Evolutionary conservation across 495 filamentous ascomycete species (phyloP).

Genomic region (Tuber microsphaerosporum): DNA sequence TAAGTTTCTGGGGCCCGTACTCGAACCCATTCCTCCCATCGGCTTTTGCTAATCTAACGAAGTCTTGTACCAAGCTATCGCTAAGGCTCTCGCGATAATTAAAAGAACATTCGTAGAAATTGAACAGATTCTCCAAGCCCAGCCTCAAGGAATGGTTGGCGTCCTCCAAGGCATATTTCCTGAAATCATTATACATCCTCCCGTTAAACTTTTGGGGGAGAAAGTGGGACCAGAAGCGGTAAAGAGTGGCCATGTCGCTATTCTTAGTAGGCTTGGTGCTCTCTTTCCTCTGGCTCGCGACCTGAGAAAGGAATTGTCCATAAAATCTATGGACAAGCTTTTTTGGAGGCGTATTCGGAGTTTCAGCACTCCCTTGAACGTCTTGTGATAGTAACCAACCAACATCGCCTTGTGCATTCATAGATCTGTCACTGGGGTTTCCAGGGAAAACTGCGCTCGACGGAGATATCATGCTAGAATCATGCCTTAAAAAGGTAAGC

Average conservation of each 20-base stretch:
- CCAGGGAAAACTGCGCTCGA: background rate
- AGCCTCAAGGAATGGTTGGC: conserved; percentile 34
- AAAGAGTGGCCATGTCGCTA: conserved; percentile 60
- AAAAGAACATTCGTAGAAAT: conserved; percentile 34
- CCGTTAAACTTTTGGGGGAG: conserved; percentile 68
- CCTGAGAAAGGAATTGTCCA: conserved; percentile 50
- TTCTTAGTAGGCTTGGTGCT: conserved; percentile 48
- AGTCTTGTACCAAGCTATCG: conserved; percentile 30
- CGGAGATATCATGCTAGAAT: conserved; percentile 15
- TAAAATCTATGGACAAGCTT: conserved; percentile 51
- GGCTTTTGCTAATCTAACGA: conserved; percentile 25
- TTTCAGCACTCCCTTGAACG: conserved; percentile 1
- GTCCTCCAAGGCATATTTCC: conserved; percentile 63
- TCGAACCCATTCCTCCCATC: conserved; percentile 35
- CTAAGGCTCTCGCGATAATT: conserved; percentile 27
- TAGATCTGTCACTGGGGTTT: background rate
- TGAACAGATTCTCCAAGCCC: conserved; percentile 34
- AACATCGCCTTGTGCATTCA: conserved; percentile 16
- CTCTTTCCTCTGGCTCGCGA: conserved; percentile 52
- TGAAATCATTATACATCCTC: conserved; percentile 75
- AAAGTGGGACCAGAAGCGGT: conserved; percentile 74
- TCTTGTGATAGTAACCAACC: conserved; percentile 33
- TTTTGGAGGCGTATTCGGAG: background rate
- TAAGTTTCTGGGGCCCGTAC: conserved; percentile 28
- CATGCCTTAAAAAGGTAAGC: background rate